Base-by-base conservation (phyloP, 2,329 filamentous ascomycete species). In the Sporothrix dimorphospora region DNA sequence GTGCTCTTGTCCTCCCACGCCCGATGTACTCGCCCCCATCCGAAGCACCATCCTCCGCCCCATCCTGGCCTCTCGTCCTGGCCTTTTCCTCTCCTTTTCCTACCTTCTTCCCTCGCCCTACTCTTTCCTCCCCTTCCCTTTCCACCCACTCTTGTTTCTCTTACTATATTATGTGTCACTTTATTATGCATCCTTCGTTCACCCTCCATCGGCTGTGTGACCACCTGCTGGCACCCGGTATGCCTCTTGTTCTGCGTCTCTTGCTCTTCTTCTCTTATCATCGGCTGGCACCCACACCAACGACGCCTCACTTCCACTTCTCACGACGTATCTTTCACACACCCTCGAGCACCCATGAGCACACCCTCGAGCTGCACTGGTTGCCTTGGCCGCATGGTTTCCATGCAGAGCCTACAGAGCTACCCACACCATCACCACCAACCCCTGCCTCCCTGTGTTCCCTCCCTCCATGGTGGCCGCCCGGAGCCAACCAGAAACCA, bases 161-260 rank as follows among this genome's bases (percentile, higher is more conserved):
- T 67, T 67, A 66, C 24, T 47, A 67, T 51, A 49, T 51, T 67
- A 34, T 67, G 24, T 67, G 65, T 67, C 65, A 67, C 42, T n/a
- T 21, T 38, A 24, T 21, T 27, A n/a, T 30, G 27, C 61, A 65
- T 65, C 61, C 40, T 65, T 65, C 40, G 7, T 27, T 30, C 40
- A 67, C 34, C 27, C 42, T 67, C 2, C 45, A 27, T 3, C 27
- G 16, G 45, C 27, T 51, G 65, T 51, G 45, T 11, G 27, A 67
- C 65, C 24, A 67, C 19, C 19, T 21, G 27, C 19, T 53, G 65
- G 65, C 7, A 51, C 65, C 30, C 45, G 24, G 6, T 30, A n/a
- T 51, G 21, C 53, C 40, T 66, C 30, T 9, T 38, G 7, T 67
- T 45, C 16, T 38, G 27, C 16, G 4, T 51, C 24, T 57, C 53